These are phyloP conservation scores for Cutaneotrichosporon cutaneum DNA, from an alignment of 1,284 basidiomycete genomes.

Conservation along the genomic window DNA sequence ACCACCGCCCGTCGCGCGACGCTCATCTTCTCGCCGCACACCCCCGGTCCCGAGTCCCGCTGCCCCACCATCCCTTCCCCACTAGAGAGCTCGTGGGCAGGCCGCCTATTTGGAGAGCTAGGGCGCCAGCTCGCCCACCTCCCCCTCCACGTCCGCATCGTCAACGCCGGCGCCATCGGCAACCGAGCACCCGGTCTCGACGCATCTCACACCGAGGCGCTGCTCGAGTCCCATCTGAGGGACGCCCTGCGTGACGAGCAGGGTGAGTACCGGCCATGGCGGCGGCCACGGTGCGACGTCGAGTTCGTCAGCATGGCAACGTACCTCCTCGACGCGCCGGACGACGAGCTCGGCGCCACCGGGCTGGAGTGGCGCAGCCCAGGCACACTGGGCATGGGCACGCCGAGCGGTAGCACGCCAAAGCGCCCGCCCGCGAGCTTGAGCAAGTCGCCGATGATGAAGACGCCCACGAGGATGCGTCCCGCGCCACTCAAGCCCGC, in stretches of 20 bases:
- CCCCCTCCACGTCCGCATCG: not conserved
- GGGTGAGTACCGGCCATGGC: not conserved
- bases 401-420: not conserved
- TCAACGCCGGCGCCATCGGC: slow-evolving; percentile 12
- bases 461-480: not conserved
- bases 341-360: not conserved
- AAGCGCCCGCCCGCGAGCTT: not conserved
- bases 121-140: slow-evolving; percentile 2
- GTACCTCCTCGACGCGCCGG: not conserved
- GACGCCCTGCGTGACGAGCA: not conserved
- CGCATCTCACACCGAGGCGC: not conserved
- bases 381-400: not conserved
- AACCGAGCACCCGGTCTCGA: too few species aligned
- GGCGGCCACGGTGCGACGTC: not conserved
- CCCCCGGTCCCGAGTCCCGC: not conserved
- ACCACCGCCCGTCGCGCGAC: not conserved
- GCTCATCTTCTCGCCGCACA: slow-evolving; percentile 8
- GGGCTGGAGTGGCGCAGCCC: not conserved
- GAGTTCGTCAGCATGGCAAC: not conserved
- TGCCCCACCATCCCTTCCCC: too few species aligned
- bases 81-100: slow-evolving; percentile 7
- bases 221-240: slow-evolving; percentile 3
- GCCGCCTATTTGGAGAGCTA: slow-evolving; percentile 14
- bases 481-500: not conserved
- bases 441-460: not conserved